phyloP scores from a whole-genome alignment of 2,329 filamentous ascomycete genomes.

The Camillea tinctor region DNA sequence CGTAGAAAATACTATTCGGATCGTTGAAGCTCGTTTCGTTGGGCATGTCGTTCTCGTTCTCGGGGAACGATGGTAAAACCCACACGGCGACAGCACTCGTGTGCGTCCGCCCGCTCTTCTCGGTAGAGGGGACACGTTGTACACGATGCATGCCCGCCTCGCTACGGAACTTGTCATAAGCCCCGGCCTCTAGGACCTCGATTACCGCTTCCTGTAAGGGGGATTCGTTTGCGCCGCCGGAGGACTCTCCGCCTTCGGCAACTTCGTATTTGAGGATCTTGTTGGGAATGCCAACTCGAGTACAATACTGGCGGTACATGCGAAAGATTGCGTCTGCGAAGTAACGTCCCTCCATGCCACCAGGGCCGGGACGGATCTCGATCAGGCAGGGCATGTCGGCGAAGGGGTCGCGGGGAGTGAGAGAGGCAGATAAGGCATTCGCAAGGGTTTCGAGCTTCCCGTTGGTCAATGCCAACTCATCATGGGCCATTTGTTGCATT shows the following conservation, averaged over 20 bases:
- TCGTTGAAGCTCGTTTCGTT: conserved; percentile 68
- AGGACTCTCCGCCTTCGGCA: conserved; percentile 57
- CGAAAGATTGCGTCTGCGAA: conserved; percentile 84
- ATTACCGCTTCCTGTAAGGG: conserved; percentile 85
- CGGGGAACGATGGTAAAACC: conserved; percentile 81
- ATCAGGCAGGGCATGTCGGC: conserved; percentile 85
- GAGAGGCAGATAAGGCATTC: conserved; percentile 67
- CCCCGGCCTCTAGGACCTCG: conserved; percentile 72
- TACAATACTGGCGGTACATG: conserved; percentile 86
- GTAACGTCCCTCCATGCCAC: conserved; percentile 85
- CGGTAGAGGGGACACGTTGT: conserved; percentile 88
- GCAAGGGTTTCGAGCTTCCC: conserved; percentile 62
- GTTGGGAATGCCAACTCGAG: conserved; percentile 62
- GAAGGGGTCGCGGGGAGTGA: conserved; percentile 88
- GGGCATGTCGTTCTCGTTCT: conserved; percentile 45
- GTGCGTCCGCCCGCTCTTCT: conserved; percentile 87
- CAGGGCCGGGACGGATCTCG: conserved; percentile 88
- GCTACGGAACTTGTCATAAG: conserved; percentile 78
- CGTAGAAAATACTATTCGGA: conserved; percentile 87
- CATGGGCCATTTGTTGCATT: conserved; percentile 73
- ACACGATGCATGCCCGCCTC: conserved; percentile 96
- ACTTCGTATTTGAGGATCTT: conserved; percentile 78
- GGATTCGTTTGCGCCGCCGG: conserved; percentile 57
- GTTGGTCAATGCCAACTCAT: conserved; percentile 72
- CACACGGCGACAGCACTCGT: conserved; percentile 91